These are phyloP conservation scores for Trichophyton schoenleinii DNA, from an alignment of 2,329 filamentous ascomycete species.

Conservation along the genomic window DNA sequence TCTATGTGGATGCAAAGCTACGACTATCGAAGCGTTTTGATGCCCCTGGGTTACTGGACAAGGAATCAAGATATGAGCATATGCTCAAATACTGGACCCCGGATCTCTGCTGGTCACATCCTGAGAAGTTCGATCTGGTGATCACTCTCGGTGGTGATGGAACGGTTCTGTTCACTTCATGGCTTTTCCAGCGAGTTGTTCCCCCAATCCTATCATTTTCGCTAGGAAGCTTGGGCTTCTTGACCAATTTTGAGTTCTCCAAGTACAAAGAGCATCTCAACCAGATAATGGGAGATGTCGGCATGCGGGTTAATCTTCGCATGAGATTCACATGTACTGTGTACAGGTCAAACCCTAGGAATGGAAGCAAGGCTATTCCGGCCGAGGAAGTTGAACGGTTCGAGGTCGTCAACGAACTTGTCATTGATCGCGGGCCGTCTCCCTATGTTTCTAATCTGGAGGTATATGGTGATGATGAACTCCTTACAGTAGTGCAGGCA, in stretches of 20 bases:
- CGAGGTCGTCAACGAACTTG: conserved; percentile 94
- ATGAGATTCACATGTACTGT: conserved; percentile 99
- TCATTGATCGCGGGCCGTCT: conserved; percentile 92
- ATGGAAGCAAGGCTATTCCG: conserved; percentile 39
- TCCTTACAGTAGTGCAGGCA: conserved; percentile 88
- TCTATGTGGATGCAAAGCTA: conserved; percentile 96
- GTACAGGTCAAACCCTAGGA: conserved; percentile 53
- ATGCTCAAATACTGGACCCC: conserved; percentile 96
- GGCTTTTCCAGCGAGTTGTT: conserved; percentile 92
- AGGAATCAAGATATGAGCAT: conserved; percentile 61
- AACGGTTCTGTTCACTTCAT: conserved; percentile 91
- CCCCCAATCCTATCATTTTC: conserved; percentile 88
- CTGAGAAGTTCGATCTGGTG: conserved; percentile 92
- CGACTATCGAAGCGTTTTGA: conserved; percentile 80
- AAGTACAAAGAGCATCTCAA: conserved; percentile 78
- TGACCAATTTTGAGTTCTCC: conserved; percentile 94
- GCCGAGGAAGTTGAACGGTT: conserved; percentile 88
- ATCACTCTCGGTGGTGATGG: conserved; percentile 88
- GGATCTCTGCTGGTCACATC: conserved; percentile 83
- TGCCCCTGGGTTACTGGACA: conserved; percentile 55
- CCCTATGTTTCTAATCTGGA: conserved; percentile 96
- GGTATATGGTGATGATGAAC: conserved; percentile 86
- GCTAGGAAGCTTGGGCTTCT: conserved; percentile 80
- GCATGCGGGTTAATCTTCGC: conserved; percentile 92
- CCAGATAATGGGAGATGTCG: conserved; percentile 80